These are phyloP conservation scores for Epichloe sylvatica DNA, from an alignment of 2,329 filamentous ascomycete species.

Conservation along the genomic window DNA sequence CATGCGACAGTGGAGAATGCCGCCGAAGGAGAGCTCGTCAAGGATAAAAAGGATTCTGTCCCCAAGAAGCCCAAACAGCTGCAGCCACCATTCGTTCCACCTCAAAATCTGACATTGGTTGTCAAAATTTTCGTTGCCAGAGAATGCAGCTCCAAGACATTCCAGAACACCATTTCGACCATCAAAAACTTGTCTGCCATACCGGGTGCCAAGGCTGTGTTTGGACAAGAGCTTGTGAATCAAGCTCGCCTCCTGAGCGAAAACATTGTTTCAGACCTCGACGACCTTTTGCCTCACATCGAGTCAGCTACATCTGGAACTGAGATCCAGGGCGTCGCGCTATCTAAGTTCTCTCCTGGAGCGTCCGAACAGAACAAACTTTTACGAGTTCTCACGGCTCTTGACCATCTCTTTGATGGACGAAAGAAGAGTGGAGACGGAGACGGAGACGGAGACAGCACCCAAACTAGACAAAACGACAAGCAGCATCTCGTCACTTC, in stretches of 20 bases:
- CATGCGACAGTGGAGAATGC: conserved; percentile 13
- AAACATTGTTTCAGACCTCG: conserved; percentile 71
- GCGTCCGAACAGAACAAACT: conserved; percentile 96
- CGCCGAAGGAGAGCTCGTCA: conserved; percentile 18
- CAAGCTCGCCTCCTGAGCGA: conserved; percentile 77
- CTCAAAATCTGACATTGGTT: conserved; percentile 82
- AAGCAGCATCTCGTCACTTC: conserved; percentile 77
- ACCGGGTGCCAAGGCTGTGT: conserved; percentile 74
- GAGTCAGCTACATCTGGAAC: conserved; percentile 75
- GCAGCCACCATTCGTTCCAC: conserved; percentile 71
- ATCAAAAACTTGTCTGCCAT: conserved; percentile 96
- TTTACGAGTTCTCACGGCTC: conserved; percentile 76
- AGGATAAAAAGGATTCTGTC: conserved; percentile 26
- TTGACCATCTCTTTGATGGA: conserved; percentile 89
- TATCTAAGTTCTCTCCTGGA: conserved; percentile 89
- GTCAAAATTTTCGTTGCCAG: conserved; percentile 91
- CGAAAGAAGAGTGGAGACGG: conserved; percentile 44
- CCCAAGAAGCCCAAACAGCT: conserved; percentile 45
- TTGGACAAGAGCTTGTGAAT: conserved; percentile 81
- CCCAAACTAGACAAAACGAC: conserved; percentile 40
- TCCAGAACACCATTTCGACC: conserved; percentile 94
- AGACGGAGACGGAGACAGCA: conserved; percentile 31
- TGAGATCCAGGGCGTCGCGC: conserved; percentile 85
- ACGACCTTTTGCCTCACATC: conserved; percentile 75
- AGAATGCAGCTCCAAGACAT: conserved; percentile 94